Evolutionary conservation across 495 filamentous ascomycete genomes (phyloP).

Genomic region (Staphylotrichum longicolle): DNA sequence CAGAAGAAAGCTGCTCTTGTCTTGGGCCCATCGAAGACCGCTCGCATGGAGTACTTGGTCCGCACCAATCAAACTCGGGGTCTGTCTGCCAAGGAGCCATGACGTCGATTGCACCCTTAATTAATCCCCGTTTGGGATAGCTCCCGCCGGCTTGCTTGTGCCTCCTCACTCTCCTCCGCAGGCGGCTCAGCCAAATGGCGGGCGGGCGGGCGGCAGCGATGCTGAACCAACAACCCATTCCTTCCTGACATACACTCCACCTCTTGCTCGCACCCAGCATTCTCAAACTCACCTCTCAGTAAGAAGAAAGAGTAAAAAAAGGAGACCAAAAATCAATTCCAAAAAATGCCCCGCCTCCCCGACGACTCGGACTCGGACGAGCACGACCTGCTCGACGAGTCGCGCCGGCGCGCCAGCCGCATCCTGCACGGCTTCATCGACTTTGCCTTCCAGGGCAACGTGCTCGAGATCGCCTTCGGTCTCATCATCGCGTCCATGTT

Average conservation of each 20-base stretch:
- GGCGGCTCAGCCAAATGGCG: too few species aligned
- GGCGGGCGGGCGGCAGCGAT: neutral
- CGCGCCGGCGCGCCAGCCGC: conserved; percentile 39
- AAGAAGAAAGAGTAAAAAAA: neutral
- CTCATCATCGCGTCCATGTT: conserved; percentile 74
- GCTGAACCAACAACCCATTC: neutral
- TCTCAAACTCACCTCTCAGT: neutral
- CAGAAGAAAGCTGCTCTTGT: too few species aligned
- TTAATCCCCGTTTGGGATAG: too few species aligned
- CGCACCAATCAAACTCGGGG: neutral
- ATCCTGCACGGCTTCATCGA: conserved; percentile 63
- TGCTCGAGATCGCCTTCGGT: conserved; percentile 72
- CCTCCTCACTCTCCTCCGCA: neutral
- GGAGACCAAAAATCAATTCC: neutral
- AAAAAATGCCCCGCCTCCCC: conserved; percentile 25
- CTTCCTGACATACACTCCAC: too few species aligned
- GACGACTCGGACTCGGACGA: conserved; percentile 30
- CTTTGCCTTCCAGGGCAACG: conserved; percentile 71
- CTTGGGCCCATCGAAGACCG: too few species aligned
- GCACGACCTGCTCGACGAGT: conserved; percentile 37
- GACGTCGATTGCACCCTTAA: conserved; percentile 1
- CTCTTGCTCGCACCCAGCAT: too few species aligned
- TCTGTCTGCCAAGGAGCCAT: conserved; percentile 2
- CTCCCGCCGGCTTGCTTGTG: neutral
- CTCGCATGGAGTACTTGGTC: too few species aligned